phyloP scores from a whole-genome alignment of 768 basidiomycete species.

The Neoboletus magnificus region DNA sequence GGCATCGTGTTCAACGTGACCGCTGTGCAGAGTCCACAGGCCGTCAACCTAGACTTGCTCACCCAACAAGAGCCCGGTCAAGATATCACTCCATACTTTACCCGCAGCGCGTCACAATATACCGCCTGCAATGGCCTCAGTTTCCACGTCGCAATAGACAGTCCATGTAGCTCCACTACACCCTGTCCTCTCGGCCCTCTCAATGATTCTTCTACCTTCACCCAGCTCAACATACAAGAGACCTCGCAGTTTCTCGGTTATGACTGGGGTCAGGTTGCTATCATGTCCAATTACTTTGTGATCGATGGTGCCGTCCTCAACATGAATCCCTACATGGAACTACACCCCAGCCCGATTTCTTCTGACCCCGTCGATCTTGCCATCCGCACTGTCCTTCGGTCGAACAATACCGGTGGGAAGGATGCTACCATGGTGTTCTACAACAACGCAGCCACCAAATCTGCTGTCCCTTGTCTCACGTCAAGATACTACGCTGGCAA shows the following conservation, averaged over 20 bases:
- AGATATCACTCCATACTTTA: conserved; percentile 88
- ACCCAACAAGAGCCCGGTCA: conserved; percentile 61
- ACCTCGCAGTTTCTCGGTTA: conserved; percentile 78
- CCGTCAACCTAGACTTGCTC: conserved; percentile 59
- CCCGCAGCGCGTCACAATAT: conserved; percentile 64
- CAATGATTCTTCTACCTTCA: conserved; percentile 53
- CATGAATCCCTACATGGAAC: conserved; percentile 77
- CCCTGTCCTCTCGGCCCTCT: conserved; percentile 68
- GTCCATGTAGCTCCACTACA: conserved; percentile 59
- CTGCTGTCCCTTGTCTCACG: conserved; percentile 74
- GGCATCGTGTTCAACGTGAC: conserved; percentile 79
- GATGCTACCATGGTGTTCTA: conserved; percentile 90
- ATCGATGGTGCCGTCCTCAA: conserved; percentile 94
- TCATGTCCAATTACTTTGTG: conserved; percentile 74
- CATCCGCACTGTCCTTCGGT: conserved; percentile 64
- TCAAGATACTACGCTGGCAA: conserved; percentile 89
- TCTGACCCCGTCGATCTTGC: conserved; percentile 79
- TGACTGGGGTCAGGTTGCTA: conserved; percentile 83
- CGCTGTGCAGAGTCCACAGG: conserved; percentile 39
- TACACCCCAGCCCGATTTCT: conserved; percentile 64
- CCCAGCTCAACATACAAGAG: conserved; percentile 58
- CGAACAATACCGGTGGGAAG: conserved; percentile 58
- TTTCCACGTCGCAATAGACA: conserved; percentile 69
- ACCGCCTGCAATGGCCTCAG: conserved; percentile 57
- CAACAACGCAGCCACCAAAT: conserved; percentile 59